These are phyloP conservation scores for Bipolaris oryzae DNA, from an alignment of 2,329 filamentous ascomycete genomes.

Conservation along the genomic window DNA sequence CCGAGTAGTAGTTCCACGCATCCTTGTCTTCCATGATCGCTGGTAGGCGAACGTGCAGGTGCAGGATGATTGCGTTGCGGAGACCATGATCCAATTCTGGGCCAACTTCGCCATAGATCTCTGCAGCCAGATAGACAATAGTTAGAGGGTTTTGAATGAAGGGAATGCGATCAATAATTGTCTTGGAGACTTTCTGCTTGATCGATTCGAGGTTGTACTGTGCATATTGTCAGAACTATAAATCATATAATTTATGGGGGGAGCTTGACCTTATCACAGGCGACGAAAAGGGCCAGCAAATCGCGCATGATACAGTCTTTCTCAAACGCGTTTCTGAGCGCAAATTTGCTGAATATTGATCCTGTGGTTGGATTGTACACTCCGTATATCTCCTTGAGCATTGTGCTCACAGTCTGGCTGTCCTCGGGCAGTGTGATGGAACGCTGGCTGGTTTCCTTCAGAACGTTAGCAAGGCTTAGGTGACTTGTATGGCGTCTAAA, in stretches of 20 bases:
- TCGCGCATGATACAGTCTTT: conserved; percentile 21
- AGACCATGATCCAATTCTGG: conserved; percentile 25
- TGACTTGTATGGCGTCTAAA: neutral
- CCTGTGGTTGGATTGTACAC: conserved; percentile 23
- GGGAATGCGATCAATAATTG: conserved; percentile 27
- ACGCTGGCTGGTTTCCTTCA: conserved; percentile 17
- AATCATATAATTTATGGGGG: neutral
- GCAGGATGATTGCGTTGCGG: conserved; percentile 19
- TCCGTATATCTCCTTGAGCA: conserved; percentile 31
- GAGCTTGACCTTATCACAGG: conserved; percentile 29
- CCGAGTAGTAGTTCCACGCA: conserved; percentile 20
- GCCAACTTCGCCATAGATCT: conserved; percentile 11
- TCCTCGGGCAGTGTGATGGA: conserved; percentile 25
- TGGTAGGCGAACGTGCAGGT: conserved; percentile 16
- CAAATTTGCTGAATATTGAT: conserved; percentile 30
- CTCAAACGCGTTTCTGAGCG: conserved; percentile 15
- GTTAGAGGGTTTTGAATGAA: conserved; percentile 23
- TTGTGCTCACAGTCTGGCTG: conserved; percentile 7
- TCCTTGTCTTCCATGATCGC: conserved; percentile 15
- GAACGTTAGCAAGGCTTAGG: conserved; percentile 3
- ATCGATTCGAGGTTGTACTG: conserved; percentile 30
- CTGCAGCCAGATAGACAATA: conserved; percentile 22
- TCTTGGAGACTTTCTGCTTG: conserved; percentile 18
- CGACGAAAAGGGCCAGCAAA: conserved; percentile 26
- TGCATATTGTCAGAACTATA: neutral